Percentiles rank a stretch among this genome's conserved stretches.
These are phyloP conservation scores for Gyrodon lividus DNA, from an alignment of 768 basidiomycete genomes.

Conservation along the genomic window DNA sequence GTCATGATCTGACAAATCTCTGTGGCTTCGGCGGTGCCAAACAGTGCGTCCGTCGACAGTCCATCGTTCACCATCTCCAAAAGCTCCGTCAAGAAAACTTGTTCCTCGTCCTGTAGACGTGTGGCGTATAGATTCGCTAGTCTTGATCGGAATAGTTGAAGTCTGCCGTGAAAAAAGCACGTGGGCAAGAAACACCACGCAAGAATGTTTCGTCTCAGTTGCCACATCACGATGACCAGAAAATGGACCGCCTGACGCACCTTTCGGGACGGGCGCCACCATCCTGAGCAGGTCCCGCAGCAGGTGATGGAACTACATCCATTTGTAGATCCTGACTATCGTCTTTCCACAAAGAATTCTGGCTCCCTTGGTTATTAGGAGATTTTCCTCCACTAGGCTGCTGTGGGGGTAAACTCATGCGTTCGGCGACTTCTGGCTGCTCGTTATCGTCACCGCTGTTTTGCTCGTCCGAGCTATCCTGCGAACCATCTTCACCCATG, in stretches of 20 bases:
- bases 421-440: slow-evolving; percentile 35
- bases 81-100: slow-evolving; percentile 66
- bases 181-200: not conserved
- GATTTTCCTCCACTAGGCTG: slow-evolving; percentile 22
- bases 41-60: slow-evolving; percentile 62
- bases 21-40: slow-evolving; percentile 80
- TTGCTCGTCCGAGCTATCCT: slow-evolving; percentile 39
- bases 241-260: slow-evolving; percentile 40
- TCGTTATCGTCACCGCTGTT: slow-evolving; percentile 51
- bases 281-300: slow-evolving; percentile 37
- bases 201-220: not conserved
- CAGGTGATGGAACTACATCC: slow-evolving; percentile 45
- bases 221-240: not conserved
- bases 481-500: slow-evolving; percentile 50
- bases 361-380: slow-evolving; percentile 34
- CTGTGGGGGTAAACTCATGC: slow-evolving; percentile 50
- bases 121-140: slow-evolving; percentile 72
- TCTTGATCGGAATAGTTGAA: slow-evolving; percentile 77
- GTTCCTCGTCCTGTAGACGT: slow-evolving; percentile 72
- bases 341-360: slow-evolving; percentile 65
- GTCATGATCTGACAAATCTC: slow-evolving; percentile 73
- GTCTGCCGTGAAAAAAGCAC: slow-evolving; percentile 38
- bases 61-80: slow-evolving; percentile 78
- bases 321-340: slow-evolving; percentile 67
- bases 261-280: slow-evolving; percentile 54